Percentiles rank a stretch among this genome's conserved stretches.
Conservation (phyloP, 2,329 filamentous ascomycete species). For the Cladobotryum mycophilum region DNA sequence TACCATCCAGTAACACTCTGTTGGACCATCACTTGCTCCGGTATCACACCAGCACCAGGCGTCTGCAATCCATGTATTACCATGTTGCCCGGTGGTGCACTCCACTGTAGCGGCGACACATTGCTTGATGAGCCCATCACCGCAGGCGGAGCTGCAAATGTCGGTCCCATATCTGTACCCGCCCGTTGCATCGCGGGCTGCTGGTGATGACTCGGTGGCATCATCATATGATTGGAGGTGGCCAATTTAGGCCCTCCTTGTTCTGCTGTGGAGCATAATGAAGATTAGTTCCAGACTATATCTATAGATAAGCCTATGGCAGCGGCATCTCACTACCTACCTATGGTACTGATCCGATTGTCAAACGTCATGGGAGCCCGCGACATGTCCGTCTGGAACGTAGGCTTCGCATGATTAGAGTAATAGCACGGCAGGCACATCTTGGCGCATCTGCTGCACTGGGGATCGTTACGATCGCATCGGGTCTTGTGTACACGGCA, state of each 20-base stretch:
- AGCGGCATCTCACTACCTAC: background rate
- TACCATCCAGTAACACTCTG: background rate
- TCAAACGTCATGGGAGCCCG: background rate
- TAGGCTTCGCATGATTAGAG: slow-evolving; percentile 4
- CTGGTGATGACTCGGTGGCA: background rate
- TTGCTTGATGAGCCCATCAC: background rate
- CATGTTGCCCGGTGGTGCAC: too few species aligned
- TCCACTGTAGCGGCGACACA: background rate
- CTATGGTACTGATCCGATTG: background rate
- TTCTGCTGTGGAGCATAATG: too few species aligned
- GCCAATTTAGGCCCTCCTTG: background rate
- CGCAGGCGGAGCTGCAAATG: background rate
- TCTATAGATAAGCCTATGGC: too few species aligned
- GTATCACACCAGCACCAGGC: background rate
- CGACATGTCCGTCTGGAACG: slow-evolving; percentile 5
- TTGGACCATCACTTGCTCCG: background rate
- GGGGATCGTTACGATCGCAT: slow-evolving; percentile 7
- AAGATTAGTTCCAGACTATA: too few species aligned
- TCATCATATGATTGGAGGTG: background rate
- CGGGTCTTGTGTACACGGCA: slow-evolving; percentile 7
- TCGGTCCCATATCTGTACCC: background rate
- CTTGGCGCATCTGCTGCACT: slow-evolving; percentile 5
- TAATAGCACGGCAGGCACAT: slow-evolving; percentile 6
- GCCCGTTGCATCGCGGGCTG: too few species aligned
- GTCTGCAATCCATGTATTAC: too few species aligned